Percentiles rank a stretch among this genome's conserved stretches.
Evolutionary conservation across 495 filamentous ascomycete species (phyloP).

Genomic region (Gamarada debralockiae): DNA sequence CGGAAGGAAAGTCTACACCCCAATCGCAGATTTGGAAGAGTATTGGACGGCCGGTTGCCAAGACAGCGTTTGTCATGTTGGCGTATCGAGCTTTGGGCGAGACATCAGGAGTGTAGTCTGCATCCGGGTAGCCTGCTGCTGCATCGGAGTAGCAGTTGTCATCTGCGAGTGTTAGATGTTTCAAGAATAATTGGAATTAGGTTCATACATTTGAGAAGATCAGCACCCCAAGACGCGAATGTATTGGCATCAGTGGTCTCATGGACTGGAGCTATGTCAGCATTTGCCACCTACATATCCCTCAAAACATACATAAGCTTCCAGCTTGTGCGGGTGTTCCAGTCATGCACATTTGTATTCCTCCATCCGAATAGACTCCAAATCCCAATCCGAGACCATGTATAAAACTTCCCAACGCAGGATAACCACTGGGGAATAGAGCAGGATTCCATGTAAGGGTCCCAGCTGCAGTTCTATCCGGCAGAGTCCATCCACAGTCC

Average conservation of each 20-base stretch:
- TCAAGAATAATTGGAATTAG: constrained; percentile 14
- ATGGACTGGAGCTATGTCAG: constrained; percentile 20
- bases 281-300: background rate
- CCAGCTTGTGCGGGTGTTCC: constrained; percentile 10
- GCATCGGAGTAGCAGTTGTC: constrained; percentile 31
- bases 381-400: constrained; percentile 47
- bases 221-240: constrained; percentile 33
- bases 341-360: constrained; percentile 26
- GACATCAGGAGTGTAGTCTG: constrained; percentile 30
- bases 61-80: constrained; percentile 30
- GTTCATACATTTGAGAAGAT: constrained; percentile 32
- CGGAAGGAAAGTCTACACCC: constrained; percentile 34
- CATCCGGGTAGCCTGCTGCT: constrained; percentile 34
- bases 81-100: constrained; percentile 18
- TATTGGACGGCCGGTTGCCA: constrained; percentile 27
- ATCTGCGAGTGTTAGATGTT: constrained; percentile 12
- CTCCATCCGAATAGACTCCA: constrained; percentile 53
- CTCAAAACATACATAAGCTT: constrained; percentile 10
- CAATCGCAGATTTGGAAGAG: constrained; percentile 36
- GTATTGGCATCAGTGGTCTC: constrained; percentile 33
- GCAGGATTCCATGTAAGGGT: constrained; percentile 51
- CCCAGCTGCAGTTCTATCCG: constrained; percentile 38
- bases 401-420: constrained; percentile 44
- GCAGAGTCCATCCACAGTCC: constrained; percentile 53
- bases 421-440: constrained; percentile 46